These are phyloP conservation scores for Wakefieldia striispora DNA, from an alignment of 768 basidiomycete genomes.

Conservation along the genomic window DNA sequence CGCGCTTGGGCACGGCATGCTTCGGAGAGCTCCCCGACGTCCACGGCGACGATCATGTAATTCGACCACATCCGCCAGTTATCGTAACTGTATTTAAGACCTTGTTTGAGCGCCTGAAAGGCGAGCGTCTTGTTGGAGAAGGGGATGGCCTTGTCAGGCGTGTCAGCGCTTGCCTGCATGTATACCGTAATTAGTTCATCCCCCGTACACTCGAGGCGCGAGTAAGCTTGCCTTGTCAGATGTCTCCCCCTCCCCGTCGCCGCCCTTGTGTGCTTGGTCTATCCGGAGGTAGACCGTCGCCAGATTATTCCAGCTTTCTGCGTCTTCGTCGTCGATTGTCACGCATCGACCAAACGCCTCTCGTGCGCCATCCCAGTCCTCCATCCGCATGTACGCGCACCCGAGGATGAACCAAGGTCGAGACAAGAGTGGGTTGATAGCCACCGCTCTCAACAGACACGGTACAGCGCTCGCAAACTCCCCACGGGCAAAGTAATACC, in stretches of 20 bases:
- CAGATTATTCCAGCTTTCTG: conserved; percentile 97
- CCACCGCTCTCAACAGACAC: conserved; percentile 71
- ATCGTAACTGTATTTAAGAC: conserved; percentile 78
- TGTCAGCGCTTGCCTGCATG: conserved; percentile 22
- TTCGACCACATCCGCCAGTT: conserved; percentile 99
- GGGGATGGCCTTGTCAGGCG: conserved; percentile 38
- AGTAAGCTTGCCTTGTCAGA: conserved; percentile 21
- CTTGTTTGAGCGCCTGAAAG: conserved; percentile 89
- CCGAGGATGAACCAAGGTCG: conserved; percentile 98
- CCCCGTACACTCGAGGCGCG: neutral
- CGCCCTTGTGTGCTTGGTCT: conserved; percentile 41
- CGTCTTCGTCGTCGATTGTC: conserved; percentile 91
- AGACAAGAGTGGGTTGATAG: conserved; percentile 84
- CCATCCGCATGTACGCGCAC: conserved; percentile 77
- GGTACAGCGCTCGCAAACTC: conserved; percentile 61
- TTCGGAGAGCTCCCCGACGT: conserved; percentile 90
- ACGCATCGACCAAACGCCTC: conserved; percentile 87
- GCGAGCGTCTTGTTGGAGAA: conserved; percentile 83
- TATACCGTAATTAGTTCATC: conserved; percentile 13
- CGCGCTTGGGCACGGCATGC: conserved; percentile 80
- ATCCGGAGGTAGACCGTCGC: conserved; percentile 92
- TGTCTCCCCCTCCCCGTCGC: conserved; percentile 28
- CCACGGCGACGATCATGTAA: conserved; percentile 91
- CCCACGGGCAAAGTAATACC: conserved; percentile 68
- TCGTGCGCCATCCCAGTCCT: conserved; percentile 82